Conservation (phyloP, 179 eudicot genomes). For the Pouteria campechiana region DNA sequence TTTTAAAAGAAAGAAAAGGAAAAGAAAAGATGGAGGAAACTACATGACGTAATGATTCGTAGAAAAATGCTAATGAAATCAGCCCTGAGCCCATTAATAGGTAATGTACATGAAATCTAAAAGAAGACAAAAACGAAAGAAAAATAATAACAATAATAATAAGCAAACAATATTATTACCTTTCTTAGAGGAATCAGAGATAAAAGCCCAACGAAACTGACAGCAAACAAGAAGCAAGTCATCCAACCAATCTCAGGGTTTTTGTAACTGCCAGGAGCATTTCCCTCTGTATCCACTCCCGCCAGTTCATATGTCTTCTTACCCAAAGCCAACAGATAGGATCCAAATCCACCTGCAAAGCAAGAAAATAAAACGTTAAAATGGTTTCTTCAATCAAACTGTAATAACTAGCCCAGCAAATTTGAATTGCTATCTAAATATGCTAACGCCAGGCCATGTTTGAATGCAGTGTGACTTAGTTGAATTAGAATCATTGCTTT, state of each 20-base stretch:
- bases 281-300: slow-evolving; percentile 68
- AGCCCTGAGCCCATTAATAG: too few species aligned
- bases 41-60: too few species aligned
- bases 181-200: slow-evolving; percentile 89
- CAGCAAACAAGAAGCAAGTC: slow-evolving; percentile 64
- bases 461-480: too few species aligned
- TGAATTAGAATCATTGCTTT: too few species aligned
- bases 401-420: not conserved
- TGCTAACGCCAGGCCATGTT: not conserved
- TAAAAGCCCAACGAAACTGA: slow-evolving; percentile 70
- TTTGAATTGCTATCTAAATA: not conserved
- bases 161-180: slow-evolving; percentile 17
- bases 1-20: too few species aligned
- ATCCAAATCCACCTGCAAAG: slow-evolving; percentile 77
- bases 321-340: slow-evolving; percentile 64
- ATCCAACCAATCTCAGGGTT: slow-evolving; percentile 74
- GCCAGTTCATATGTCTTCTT: slow-evolving; percentile 71
- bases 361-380: not conserved
- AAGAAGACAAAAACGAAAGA: too few species aligned
- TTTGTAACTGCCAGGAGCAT: slow-evolving; percentile 48
- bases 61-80: too few species aligned
- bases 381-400: too few species aligned
- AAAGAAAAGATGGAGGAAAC: too few species aligned
- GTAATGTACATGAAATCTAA: too few species aligned
- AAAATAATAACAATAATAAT: too few species aligned